phyloP scores from a whole-genome alignment of 176 grass and related monocot genomes.

The Elaeis guineensis region DNA sequence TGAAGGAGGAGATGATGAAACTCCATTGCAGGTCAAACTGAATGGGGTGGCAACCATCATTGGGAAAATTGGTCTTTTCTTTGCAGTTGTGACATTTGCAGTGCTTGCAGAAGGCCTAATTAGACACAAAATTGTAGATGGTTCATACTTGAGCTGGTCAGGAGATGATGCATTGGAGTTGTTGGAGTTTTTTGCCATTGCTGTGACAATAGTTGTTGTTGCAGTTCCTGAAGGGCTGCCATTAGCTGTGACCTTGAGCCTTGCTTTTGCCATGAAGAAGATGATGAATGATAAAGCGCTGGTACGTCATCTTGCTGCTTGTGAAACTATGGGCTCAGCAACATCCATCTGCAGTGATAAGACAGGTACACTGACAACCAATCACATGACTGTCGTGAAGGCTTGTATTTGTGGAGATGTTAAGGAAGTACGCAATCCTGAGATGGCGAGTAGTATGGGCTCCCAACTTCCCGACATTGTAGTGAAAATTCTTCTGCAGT shows the following conservation, averaged over 20 bases:
- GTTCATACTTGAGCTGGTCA: slow-evolving; percentile 60
- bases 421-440: slow-evolving; percentile 44
- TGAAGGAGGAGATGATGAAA: slow-evolving; percentile 91
- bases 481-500: slow-evolving; percentile 48
- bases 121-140: slow-evolving; percentile 53
- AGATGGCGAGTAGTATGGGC: slow-evolving; percentile 34
- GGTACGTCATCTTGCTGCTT: slow-evolving; percentile 79
- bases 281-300: slow-evolving; percentile 99
- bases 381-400: slow-evolving; percentile 93
- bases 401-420: slow-evolving; percentile 74
- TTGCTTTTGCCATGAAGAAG: slow-evolving; percentile 98
- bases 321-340: slow-evolving; percentile 90
- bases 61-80: slow-evolving; percentile 82
- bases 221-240: slow-evolving; percentile 92
- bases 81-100: slow-evolving; percentile 83
- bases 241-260: slow-evolving; percentile 81
- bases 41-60: slow-evolving; percentile 94
- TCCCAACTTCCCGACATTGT: slow-evolving; percentile 46
- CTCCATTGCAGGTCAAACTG: slow-evolving; percentile 87
- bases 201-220: slow-evolving; percentile 83
- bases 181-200: slow-evolving; percentile 90
- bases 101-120: slow-evolving; percentile 66
- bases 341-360: slow-evolving; percentile 96
- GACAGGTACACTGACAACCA: slow-evolving; percentile 88
- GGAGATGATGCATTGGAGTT: slow-evolving; percentile 76